A percentile compares a stretch with the other conserved stretches of the same genome.
phyloP scores from a whole-genome alignment of 1,139 yeast genomes.

The Sugiyamaella japonica region DNA sequence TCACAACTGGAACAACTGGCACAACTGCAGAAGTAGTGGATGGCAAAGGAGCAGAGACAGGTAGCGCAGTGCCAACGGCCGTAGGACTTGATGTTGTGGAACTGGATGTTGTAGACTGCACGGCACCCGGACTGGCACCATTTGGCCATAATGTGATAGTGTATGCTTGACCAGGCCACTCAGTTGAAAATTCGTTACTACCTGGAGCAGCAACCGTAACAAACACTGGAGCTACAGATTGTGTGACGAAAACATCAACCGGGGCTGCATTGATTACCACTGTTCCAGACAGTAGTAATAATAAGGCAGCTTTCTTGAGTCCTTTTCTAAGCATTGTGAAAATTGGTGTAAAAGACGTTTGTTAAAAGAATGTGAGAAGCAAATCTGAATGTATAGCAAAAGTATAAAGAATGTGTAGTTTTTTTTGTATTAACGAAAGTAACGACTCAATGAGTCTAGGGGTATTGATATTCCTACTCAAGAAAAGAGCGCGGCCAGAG shows the following conservation, averaged over 20 bases:
- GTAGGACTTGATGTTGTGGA: conserved; percentile 15
- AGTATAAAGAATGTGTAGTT: neutral
- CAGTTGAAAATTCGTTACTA: conserved; percentile 20
- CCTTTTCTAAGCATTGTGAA: conserved; percentile 8
- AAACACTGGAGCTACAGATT: conserved; percentile 27
- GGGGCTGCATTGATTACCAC: conserved; percentile 18
- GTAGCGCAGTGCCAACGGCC: no score
- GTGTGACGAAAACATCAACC: conserved; percentile 24
- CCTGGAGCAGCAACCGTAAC: conserved; percentile 26
- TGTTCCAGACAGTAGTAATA: conserved; percentile 5
- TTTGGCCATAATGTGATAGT: conserved; percentile 18
- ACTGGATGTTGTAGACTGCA: conserved; percentile 12
- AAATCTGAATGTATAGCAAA: neutral
- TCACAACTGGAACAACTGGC: conserved; percentile 15
- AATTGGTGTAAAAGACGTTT: neutral
- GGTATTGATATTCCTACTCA: neutral
- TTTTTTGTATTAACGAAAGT: conserved; percentile 3
- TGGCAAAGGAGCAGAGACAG: no score
- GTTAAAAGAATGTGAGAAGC: no score
- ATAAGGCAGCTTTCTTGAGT: conserved; percentile 7
- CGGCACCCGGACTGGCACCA: conserved; percentile 9
- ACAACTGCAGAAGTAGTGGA: conserved; percentile 9
- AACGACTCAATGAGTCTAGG: conserved; percentile 12
- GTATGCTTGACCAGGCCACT: conserved; percentile 17
- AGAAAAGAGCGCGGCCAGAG: neutral